Evolutionary conservation across 2,329 filamentous ascomycete species (phyloP), one percentile per base, ranked within the genome.

Genomic region (Phialophora tarda): DNA sequence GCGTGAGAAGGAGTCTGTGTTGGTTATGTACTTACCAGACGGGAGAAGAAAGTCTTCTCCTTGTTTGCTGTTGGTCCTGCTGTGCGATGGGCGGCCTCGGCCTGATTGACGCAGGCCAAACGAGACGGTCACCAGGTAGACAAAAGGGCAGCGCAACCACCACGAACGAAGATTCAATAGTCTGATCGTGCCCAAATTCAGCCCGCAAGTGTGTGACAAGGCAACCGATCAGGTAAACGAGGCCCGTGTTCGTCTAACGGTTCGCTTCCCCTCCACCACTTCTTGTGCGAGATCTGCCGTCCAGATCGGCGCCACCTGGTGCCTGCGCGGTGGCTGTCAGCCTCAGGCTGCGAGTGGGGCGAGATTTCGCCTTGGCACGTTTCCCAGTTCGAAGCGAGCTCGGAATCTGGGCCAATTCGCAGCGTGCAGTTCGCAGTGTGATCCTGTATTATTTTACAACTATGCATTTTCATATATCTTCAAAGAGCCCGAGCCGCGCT

Each of bases 391-490:
- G 11, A 55, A 55, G 51, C 11, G 17, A 30, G 53, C 0, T 26
- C 11, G 47, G 21, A 10, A 30, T 1, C 7, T 10, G 30, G 30
- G 7, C 26, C 1, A 26, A 26, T 2, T 26, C 26, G 26, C 30
- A 30, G 30, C 30, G 1, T 30, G 30, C 30, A 2, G 30, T 30
- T 23, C 44, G 44, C 44, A 10, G 50, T 53, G n/a, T 28, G 23
- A 26, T 34, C 26, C 28, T 32, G 14, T 55, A 64, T 57, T 67
- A 67, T 64, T 48, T 58, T 67, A 60, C 61, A 67, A 63, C 51
- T 67, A 64, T 67, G 57, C 50, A 53, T n/a, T 44, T 44, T 56
- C 23, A 60, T 62, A 50, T 55, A 30, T 63, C 59, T 30, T 57
- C 48, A 41, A 47, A 61, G 38, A 48, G 38, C 58, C 59, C 53